Percentiles rank a stretch among this genome's conserved stretches.
Evolutionary conservation across 176 grass and related monocot genomes (phyloP).

Genomic region (Hordeum vulgare): MorexV3_pseudomolecules_assembly NC_058524.1:75231636-75232135

Average conservation of each 20-base stretch:
- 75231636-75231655: slow-evolving; percentile 59
- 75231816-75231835: slow-evolving; percentile 79
- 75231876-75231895: slow-evolving; percentile 74
- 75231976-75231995: not conserved
- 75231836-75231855: slow-evolving; percentile 59
- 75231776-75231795: slow-evolving; percentile 84
- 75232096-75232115: not conserved
- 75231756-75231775: slow-evolving; percentile 53
- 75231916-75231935: slow-evolving; percentile 55
- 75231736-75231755: slow-evolving; percentile 37
- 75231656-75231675: slow-evolving; percentile 56
- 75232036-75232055: not conserved
- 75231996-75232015: not conserved
- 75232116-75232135: not conserved
- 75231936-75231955: slow-evolving; percentile 77
- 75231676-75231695: slow-evolving; percentile 57
- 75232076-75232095: not conserved
- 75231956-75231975: slow-evolving; percentile 59
- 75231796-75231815: slow-evolving; percentile 71
- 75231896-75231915: slow-evolving; percentile 84
- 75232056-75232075: not conserved
- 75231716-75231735: slow-evolving; percentile 48
- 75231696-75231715: slow-evolving; percentile 78
- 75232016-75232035: not conserved
- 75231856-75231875: slow-evolving; percentile 37